These are phyloP conservation scores for Metschnikowia bowlesiae DNA, from an alignment of 805 yeast species.

Conservation along the genomic window DNA sequence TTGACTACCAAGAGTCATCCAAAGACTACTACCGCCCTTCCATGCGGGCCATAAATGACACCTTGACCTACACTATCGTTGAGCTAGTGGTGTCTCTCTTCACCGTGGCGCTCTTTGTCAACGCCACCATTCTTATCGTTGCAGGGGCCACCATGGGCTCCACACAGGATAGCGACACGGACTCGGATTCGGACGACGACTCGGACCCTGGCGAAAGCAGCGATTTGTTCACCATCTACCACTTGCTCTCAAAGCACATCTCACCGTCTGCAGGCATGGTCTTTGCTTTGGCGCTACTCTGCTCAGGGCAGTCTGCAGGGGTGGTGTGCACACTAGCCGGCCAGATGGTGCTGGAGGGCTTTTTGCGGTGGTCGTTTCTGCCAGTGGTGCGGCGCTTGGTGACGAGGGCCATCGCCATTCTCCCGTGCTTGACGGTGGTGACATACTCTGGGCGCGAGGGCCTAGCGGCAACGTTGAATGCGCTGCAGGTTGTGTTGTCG, in stretches of 20 bases:
- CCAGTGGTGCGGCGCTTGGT: conserved; percentile 79
- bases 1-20: conserved; percentile 4
- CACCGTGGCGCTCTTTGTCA: conserved; percentile 88
- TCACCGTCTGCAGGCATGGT: conserved; percentile 85
- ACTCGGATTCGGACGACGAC: conserved; percentile 15
- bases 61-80: conserved; percentile 75
- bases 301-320: conserved; percentile 94
- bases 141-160: conserved; percentile 79
- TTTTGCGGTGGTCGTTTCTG: conserved; percentile 69
- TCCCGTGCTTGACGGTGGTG: conserved; percentile 79
- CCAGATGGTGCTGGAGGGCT: conserved; percentile 91
- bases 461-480: conserved; percentile 66
- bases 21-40: conserved; percentile 61
- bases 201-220: conserved; percentile 46
- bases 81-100: conserved; percentile 79
- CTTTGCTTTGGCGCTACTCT: conserved; percentile 82
- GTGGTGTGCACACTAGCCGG: conserved; percentile 92
- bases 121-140: conserved; percentile 82
- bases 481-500: conserved; percentile 78
- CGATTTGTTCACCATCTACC: conserved; percentile 76
- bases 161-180: conserved; percentile 11
- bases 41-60: conserved; percentile 70
- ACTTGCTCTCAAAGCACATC: conserved; percentile 61
- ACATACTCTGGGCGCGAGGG: conserved; percentile 76
- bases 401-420: conserved; percentile 78